Base-by-base conservation (phyloP, 2,329 filamentous ascomycete species). In the Penicillium frequentans region DNA sequence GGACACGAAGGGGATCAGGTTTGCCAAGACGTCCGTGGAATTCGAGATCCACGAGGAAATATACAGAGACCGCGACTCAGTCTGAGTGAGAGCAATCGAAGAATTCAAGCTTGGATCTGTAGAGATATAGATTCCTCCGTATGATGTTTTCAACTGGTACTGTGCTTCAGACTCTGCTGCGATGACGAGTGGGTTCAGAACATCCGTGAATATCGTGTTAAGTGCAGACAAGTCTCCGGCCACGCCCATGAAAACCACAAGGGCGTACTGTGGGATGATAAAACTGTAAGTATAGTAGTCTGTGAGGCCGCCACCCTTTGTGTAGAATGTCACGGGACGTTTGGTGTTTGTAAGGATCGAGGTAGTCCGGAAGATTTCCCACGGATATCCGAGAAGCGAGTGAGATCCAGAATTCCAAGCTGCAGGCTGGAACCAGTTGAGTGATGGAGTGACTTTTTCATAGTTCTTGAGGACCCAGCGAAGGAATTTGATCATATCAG, bases 341-440 rank as follows among this genome's bases (percentile, higher is more conserved):
- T 60, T 64, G 11, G 70, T 76, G 16, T 70, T 56, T 8, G 61
- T 49, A 1, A 81, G 65, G 16, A 79, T 70, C 5, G 68, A 67
- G 39, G 76, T 71, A 2, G 73, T 77, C 0, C 77, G 74, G 43
- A 75, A 76, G 0, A 78, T 80, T 61, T 81, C 79, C 75, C 77
- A 82, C 0, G 79, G 78, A 68, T 77, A 76, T 3, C 78, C 79
- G 54, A 79, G 80, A 55, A 76, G 79, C 0, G 67, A 73, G 26
- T 74, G 59, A 14, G 74, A 50, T 0, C 75, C 75, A 2, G 66
- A 67, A 0, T 69, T 59, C 39, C 70, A 75, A 3, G 75, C 77
- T 1, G 67, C 71, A 0, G 77, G 77, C 42, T 76, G 58, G 11
- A 79, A 58, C 78, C 78, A 81, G 54, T 80, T 80, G 8, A 77